Base-by-base conservation (phyloP, 176 grass and related monocot genomes). In the Puya raimondii region DNA sequence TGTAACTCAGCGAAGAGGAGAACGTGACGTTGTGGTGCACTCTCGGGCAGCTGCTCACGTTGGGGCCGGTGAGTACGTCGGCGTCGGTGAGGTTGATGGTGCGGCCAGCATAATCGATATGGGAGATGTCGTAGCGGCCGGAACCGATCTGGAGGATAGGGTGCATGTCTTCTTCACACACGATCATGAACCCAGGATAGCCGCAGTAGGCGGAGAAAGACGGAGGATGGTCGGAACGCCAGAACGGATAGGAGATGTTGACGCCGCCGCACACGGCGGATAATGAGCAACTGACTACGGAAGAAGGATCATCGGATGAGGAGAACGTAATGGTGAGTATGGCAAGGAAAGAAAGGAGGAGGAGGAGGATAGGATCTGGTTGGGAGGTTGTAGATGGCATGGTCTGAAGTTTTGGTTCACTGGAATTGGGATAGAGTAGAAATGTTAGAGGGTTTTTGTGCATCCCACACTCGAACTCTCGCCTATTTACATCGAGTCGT, bases 211-310 rank as follows among this genome's bases (percentile, higher is more conserved):
- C 0, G 51, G 12, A 2, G 10, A 14, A 0, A 11, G 0, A 11
- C 1, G 2, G 3, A 8, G 1, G 0, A 33, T 2, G 2, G 13
- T 33, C 3, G 13, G 20, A 0, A 3, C 26, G 11, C 72, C 72
- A 75, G 72, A 75, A 75, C 2, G 72, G 72, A 13, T 65, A 75
- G 61, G 63, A 15, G 47, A 75, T 75, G 61, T 12, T 16, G 1
- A 63, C 3, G 2, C 3, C 0, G 13, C 72, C 72, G 14, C 72
- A 75, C 9, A 0, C 3, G 2, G 0, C 1, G 3, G 49, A 66
- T 21, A 1, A n/a, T 12, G 61, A 10, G 61, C 72, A 75, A 33
- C 1, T 7, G 15, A 8, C 16, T 16, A 0, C 3, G 53, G 51
- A 53, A 12, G 51, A 12, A 4, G 51, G 51, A 16, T 3, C 10